These are phyloP conservation scores for Teunomyces tritomae DNA, from an alignment of 805 yeast genomes.

Conservation along the genomic window DNA sequence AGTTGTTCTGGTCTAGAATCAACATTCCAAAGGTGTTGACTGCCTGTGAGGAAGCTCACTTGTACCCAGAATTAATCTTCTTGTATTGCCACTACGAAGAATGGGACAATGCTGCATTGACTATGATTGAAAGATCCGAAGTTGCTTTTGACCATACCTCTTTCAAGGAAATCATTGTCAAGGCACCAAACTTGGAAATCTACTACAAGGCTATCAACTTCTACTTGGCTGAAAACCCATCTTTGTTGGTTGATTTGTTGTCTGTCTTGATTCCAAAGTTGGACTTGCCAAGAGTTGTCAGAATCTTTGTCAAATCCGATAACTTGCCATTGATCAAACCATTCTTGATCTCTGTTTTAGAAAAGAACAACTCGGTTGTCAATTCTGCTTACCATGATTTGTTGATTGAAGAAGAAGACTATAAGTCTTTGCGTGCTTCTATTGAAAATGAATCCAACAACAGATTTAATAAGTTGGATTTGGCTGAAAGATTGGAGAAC, in stretches of 20 bases:
- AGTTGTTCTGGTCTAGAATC: constrained; percentile 96
- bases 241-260: constrained; percentile 81
- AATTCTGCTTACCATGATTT: constrained; percentile 94
- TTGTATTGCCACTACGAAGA: constrained; percentile 97
- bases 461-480: constrained; percentile 86
- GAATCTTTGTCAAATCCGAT: constrained; percentile 92
- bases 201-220: constrained; percentile 97
- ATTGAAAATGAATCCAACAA: constrained; percentile 78
- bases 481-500: constrained; percentile 90
- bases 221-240: constrained; percentile 89
- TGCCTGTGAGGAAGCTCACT: constrained; percentile 89
- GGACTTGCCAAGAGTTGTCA: constrained; percentile 91
- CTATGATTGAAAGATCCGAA: constrained; percentile 93
- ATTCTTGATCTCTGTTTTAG: constrained; percentile 86
- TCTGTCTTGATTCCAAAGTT: constrained; percentile 82
- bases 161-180: constrained; percentile 91
- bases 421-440: constrained; percentile 81
- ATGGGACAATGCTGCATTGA: constrained; percentile 97
- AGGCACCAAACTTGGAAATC: constrained; percentile 93
- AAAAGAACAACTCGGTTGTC: constrained; percentile 85
- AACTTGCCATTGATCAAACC: constrained; percentile 95
- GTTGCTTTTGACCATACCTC: constrained; percentile 90
- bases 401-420: constrained; percentile 94
- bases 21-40: constrained; percentile 96
- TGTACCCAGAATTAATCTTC: constrained; percentile 96